Evolutionary conservation across 78 protist species (phyloP).

Genomic region (Guillardia theta): DNA sequence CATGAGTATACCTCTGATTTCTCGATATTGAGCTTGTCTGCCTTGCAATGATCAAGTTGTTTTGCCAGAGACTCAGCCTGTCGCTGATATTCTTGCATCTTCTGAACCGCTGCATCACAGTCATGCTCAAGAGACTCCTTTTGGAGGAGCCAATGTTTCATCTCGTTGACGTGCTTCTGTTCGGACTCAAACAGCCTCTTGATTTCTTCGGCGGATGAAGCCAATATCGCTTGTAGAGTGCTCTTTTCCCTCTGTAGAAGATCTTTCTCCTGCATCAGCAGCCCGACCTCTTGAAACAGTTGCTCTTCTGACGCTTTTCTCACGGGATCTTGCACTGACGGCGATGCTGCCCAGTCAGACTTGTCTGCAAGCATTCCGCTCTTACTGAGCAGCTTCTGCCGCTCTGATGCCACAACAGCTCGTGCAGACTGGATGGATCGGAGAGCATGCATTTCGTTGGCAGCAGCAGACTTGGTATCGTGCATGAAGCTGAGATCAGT

Average conservation of each 20-base stretch:
- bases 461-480: no score
- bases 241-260: not conserved
- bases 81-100: not conserved
- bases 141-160: not conserved
- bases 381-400: not conserved
- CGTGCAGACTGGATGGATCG: constrained; percentile 3
- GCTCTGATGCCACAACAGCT: not conserved
- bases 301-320: not conserved
- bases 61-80: not conserved
- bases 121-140: not conserved
- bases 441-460: not conserved
- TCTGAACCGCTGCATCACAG: not conserved
- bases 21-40: not conserved
- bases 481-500: no score
- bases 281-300: constrained; percentile 10
- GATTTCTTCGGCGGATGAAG: not conserved
- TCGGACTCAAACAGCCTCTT: not conserved
- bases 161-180: not conserved
- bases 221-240: not conserved
- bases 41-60: not conserved
- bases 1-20: no score
- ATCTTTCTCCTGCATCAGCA: constrained; percentile 24
- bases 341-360: not conserved
- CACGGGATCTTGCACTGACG: not conserved
- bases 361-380: not conserved